Percentiles rank a stretch among this genome's conserved stretches.
These are phyloP conservation scores for Mycena citricolor DNA, from an alignment of 1,284 basidiomycete species.

Conservation along the genomic window DNA sequence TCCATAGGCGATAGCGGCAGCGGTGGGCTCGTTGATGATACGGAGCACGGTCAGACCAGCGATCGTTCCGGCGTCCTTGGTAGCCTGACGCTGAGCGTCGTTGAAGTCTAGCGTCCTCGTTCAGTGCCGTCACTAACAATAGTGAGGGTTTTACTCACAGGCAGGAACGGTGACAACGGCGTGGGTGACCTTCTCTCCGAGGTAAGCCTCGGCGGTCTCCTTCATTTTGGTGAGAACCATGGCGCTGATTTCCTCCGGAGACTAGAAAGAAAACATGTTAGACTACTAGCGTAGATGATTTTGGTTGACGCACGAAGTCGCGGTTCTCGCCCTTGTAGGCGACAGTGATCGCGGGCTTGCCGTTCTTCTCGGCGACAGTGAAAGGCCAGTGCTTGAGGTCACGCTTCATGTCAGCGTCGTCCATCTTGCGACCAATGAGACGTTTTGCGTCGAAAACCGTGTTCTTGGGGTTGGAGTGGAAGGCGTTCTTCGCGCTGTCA, in stretches of 20 bases:
- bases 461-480: constrained; percentile 85
- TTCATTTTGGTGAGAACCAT: constrained; percentile 99
- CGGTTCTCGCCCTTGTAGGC: constrained; percentile 84
- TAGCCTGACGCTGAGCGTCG: constrained; percentile 98
- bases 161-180: constrained; percentile 98
- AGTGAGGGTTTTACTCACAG: constrained; percentile 47
- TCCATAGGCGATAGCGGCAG: constrained; percentile 97
- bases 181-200: constrained; percentile 95
- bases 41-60: constrained; percentile 95
- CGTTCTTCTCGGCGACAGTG: constrained; percentile 73
- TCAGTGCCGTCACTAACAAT: background rate
- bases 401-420: constrained; percentile 75
- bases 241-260: constrained; percentile 87
- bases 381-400: constrained; percentile 93
- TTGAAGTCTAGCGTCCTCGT: constrained; percentile 75
- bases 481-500: constrained; percentile 79
- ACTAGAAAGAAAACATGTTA: constrained; percentile 39
- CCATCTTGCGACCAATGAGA: constrained; percentile 87
- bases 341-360: constrained; percentile 87
- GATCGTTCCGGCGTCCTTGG: constrained; percentile 97
- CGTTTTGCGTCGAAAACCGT: constrained; percentile 98
- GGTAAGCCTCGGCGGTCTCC: constrained; percentile 98
- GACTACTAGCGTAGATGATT: constrained; percentile 12
- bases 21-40: constrained; percentile 99
- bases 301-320: constrained; percentile 64